These are phyloP conservation scores for Miscanthus lutarioriparius DNA, from an alignment of 176 grass and related monocot genomes.

Conservation along the genomic window DNA sequence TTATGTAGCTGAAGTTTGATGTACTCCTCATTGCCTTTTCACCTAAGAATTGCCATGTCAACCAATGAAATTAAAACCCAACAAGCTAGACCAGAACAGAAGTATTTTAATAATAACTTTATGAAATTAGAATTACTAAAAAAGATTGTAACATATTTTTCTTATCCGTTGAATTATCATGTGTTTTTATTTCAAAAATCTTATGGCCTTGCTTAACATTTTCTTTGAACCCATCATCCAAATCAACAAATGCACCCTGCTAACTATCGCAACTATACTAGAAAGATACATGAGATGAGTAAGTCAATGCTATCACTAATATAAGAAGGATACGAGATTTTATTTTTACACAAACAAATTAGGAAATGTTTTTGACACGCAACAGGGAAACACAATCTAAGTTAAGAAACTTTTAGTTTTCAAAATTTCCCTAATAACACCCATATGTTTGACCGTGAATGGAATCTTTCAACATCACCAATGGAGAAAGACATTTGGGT, in stretches of 20 bases:
- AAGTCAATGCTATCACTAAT: not conserved
- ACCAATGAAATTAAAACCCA: not conserved
- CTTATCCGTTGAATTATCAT: not conserved
- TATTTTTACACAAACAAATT: not conserved
- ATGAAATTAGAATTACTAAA: not conserved
- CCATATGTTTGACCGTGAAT: not conserved
- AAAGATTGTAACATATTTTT: not conserved
- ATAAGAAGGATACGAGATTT: not conserved
- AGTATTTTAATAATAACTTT: not conserved
- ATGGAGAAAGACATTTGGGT: not conserved
- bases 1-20: not conserved
- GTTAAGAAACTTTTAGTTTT: not conserved
- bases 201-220: not conserved
- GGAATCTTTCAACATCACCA: not conserved
- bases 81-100: not conserved
- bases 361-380: not conserved
- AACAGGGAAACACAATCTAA: not conserved
- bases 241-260: not conserved
- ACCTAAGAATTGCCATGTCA: not conserved
- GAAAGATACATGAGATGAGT: conserved; percentile 3
- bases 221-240: not conserved
- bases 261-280: conserved; percentile 21
- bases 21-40: not conserved
- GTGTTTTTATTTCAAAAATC: not conserved
- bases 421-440: not conserved